These are phyloP conservation scores for Metschnikowia gelsemii DNA, from an alignment of 805 yeast species.

Conservation along the genomic window DNA sequence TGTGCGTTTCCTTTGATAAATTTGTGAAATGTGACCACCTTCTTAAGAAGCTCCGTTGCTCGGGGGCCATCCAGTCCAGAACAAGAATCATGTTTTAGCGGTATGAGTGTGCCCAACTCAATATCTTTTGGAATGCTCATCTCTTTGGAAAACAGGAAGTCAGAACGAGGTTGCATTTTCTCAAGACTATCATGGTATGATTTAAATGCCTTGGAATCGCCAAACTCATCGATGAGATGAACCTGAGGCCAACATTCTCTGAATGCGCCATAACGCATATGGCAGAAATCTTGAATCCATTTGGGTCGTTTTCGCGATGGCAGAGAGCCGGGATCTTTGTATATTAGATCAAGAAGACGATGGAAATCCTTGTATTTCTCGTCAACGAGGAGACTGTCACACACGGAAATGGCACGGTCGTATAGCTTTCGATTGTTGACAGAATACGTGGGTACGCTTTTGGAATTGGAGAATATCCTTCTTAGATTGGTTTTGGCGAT, in stretches of 20 bases:
- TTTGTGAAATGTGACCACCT: slow-evolving; percentile 20
- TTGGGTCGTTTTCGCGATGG: too few species aligned
- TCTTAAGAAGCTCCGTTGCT: slow-evolving; percentile 8
- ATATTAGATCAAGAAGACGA: slow-evolving; percentile 29
- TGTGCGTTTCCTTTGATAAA: slow-evolving; percentile 24
- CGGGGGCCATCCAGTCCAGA: not conserved
- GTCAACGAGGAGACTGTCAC: slow-evolving; percentile 29
- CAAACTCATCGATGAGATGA: slow-evolving; percentile 32
- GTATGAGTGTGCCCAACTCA: slow-evolving; percentile 4
- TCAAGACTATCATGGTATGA: slow-evolving; percentile 21
- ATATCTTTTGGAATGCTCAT: slow-evolving; percentile 5
- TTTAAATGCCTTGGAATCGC: slow-evolving; percentile 11
- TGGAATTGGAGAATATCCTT: slow-evolving; percentile 14
- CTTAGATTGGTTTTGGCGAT: slow-evolving; percentile 18
- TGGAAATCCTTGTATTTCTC: slow-evolving; percentile 29
- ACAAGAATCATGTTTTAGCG: not conserved
- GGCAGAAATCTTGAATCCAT: slow-evolving; percentile 25
- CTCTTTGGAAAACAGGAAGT: slow-evolving; percentile 15
- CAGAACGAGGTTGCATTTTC: slow-evolving; percentile 8
- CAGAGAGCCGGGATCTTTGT: slow-evolving; percentile 20
- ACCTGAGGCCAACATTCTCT: slow-evolving; percentile 35
- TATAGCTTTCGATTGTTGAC: slow-evolving; percentile 18
- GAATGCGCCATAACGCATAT: slow-evolving; percentile 23
- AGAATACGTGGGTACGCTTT: slow-evolving; percentile 12
- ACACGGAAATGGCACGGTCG: slow-evolving; percentile 12